phyloP scores from a whole-genome alignment of 805 yeast species.

The Yarrowia sp. region DNA sequence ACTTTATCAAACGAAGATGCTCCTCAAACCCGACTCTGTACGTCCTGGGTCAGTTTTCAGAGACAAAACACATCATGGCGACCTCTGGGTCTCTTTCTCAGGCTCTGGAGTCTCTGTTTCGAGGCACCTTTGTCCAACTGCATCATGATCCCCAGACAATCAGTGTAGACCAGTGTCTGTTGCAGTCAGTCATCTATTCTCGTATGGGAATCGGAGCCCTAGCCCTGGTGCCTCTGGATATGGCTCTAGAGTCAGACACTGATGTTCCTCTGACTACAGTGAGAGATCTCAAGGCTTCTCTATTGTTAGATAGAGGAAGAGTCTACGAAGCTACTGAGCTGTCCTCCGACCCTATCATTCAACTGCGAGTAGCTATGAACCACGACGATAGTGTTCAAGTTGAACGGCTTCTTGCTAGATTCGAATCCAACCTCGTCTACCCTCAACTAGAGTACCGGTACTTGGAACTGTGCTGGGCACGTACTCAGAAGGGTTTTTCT shows the following conservation, averaged over 20 bases:
- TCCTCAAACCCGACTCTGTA: conserved; percentile 19
- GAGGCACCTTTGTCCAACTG: conserved; percentile 33
- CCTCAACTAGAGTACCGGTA: conserved; percentile 22
- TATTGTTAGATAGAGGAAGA: conserved; percentile 11
- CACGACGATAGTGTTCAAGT: conserved; percentile 14
- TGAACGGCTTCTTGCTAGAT: conserved; percentile 11
- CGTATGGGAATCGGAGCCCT: conserved; percentile 35
- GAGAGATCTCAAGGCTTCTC: conserved; percentile 14
- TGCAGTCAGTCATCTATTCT: conserved; percentile 19
- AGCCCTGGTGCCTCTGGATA: conserved; percentile 23
- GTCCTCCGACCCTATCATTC: conserved; percentile 9
- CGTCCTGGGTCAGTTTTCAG: conserved; percentile 34
- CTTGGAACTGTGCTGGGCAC: conserved; percentile 21
- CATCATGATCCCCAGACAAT: conserved; percentile 28
- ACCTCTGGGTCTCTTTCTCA: conserved; percentile 40
- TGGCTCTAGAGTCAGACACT: conserved; percentile 30
- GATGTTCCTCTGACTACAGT: conserved; percentile 29
- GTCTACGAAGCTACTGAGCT: conserved; percentile 20
- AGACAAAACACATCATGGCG: conserved; percentile 41
- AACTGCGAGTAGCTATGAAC: conserved; percentile 22
- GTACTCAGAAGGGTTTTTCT: conserved; percentile 27
- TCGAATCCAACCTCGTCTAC: conserved; percentile 15
- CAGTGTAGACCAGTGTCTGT: conserved; percentile 9
- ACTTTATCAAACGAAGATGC: conserved; percentile 56
- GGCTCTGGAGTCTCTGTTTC: conserved; percentile 37